Base-by-base conservation (phyloP, 1,284 basidiomycete species). In the Anthracocystis walkeri region DNA sequence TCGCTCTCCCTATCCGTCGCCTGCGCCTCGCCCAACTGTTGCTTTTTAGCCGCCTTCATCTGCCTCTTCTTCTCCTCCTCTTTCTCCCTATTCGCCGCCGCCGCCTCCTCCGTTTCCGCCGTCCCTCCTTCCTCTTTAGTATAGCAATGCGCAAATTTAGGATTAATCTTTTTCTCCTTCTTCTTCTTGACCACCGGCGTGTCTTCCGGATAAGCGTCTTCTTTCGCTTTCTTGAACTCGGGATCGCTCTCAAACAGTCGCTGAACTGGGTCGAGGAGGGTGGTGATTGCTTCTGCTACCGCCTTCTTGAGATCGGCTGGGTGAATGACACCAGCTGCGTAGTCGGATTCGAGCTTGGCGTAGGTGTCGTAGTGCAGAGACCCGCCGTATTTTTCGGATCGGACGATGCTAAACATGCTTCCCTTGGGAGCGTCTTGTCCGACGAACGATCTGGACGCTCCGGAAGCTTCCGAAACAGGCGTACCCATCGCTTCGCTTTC, bases 281-380 rank as follows among this genome's bases (percentile, higher is more conserved):
- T 87, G 77, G 89, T 89, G 80, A 99, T 91, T 6, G 91, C 92
- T 31, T 90, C 90, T n/a, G 90, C 60, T 16, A 97, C 93, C 0
- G 90, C 90, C 8, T 86, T 86, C 88, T 99, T 99, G 79, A 99
- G 87, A 85, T 98, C 97, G 31, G 91, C 91, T 1, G 96, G 97
- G 85, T 97, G 94, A 6, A 99, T 80, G 68, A 90, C 89, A 86
- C 91, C 92, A 62, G 88, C 89, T 31, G 87, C 90, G 84, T 95
- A 99, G 64, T 92, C 92, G n/a, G 88, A 87, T 85, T 93, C 89
- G 70, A 99, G 85, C 33, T 89, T 89, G 18, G 89, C 87, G 85
- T 91, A 95, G 7, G 87, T 87, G 48, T 80, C 78, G 87, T 93
- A 96, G 86, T 97, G 93, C 63, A 90, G 86, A 55, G 91, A 87